These are phyloP conservation scores for Mollisia scopiformis DNA, from an alignment of 2,329 filamentous ascomycete species.

Conservation along the genomic window DNA sequence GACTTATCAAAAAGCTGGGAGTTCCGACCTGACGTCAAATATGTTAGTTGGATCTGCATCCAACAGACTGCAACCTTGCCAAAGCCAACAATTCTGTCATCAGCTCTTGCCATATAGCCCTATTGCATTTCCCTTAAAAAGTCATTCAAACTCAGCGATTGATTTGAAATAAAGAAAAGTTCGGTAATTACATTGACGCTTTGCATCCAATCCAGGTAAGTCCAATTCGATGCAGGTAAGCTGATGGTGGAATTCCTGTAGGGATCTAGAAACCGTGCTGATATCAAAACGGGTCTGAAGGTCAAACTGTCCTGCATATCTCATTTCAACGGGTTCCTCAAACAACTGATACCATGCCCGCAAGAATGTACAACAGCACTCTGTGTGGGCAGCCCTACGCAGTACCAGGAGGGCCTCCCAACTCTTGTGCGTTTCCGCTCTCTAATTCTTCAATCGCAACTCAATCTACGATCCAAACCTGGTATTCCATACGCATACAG, in stretches of 20 bases:
- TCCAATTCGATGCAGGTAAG: background rate
- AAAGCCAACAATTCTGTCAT: background rate
- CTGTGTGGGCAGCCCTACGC: background rate
- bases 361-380: background rate
- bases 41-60: background rate
- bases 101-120: background rate
- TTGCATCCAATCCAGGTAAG: background rate
- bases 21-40: background rate
- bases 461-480: background rate
- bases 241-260: background rate
- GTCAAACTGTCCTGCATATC: background rate
- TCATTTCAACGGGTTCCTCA: background rate
- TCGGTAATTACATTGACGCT: background rate
- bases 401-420: constrained; percentile 1
- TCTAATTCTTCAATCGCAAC: background rate
- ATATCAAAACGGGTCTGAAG: background rate
- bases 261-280: background rate
- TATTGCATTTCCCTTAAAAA: background rate
- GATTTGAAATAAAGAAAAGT: background rate
- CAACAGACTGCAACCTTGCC: background rate
- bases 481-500: background rate
- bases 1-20: background rate
- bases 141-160: background rate
- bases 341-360: background rate
- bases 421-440: background rate